Evolutionary conservation across 805 yeast genomes (phyloP).

Genomic region (Saccharomycopsis fibuligera): DNA sequence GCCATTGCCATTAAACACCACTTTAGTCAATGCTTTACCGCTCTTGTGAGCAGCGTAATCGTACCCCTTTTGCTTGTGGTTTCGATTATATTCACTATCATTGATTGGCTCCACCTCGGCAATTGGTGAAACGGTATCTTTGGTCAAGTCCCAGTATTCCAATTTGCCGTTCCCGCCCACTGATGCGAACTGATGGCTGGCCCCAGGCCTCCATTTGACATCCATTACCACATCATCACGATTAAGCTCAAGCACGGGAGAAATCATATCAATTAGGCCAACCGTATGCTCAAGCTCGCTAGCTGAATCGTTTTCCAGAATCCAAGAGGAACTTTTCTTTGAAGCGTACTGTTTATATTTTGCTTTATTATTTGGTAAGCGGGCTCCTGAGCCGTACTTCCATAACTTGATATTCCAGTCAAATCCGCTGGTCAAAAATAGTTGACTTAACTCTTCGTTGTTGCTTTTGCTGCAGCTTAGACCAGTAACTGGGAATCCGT

Average conservation of each 20-base stretch:
- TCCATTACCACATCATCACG: slow-evolving; percentile 27
- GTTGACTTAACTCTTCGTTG: slow-evolving; percentile 20
- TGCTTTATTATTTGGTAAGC: not conserved
- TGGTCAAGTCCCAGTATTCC: slow-evolving; percentile 29
- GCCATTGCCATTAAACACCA: slow-evolving; percentile 8
- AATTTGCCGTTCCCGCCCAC: slow-evolving; percentile 26
- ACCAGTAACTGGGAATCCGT: slow-evolving; percentile 25
- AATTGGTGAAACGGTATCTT: slow-evolving; percentile 26
- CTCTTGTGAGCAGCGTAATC: not conserved
- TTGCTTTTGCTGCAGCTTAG: slow-evolving; percentile 18
- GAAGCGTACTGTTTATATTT: not conserved
- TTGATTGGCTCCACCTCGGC: slow-evolving; percentile 1
- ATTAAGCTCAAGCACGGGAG: slow-evolving; percentile 24
- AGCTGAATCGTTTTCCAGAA: too few relatives aligned
- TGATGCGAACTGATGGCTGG: slow-evolving; percentile 27
- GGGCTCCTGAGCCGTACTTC: slow-evolving; percentile 24
- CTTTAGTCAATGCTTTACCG: slow-evolving; percentile 4
- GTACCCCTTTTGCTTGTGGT: not conserved
- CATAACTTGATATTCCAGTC: slow-evolving; percentile 30
- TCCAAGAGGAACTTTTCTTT: not conserved
- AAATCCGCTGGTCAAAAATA: slow-evolving; percentile 27
- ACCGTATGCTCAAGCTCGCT: not conserved
- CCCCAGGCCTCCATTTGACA: slow-evolving; percentile 16
- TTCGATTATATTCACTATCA: not conserved
- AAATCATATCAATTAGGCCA: slow-evolving; percentile 2